Base-by-base conservation (phyloP, 306 rosid species). In the Nissolia schottii region DNA sequence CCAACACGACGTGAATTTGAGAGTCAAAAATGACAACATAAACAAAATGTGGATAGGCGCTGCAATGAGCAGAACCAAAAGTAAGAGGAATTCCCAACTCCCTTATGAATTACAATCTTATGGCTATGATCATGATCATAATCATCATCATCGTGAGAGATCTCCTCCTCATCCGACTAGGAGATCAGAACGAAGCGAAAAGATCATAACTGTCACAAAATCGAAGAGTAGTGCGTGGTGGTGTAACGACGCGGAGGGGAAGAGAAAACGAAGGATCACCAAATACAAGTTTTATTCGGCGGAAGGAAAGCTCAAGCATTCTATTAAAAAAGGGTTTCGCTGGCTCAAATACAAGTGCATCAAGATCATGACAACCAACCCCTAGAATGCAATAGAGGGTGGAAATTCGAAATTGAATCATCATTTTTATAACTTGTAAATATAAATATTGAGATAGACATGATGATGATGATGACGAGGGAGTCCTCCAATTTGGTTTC, bases 331-430 rank as follows among this genome's bases (percentile, higher is more conserved):
- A 74, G 91, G 93, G 0, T 18, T 72, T 16, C 84, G 86, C 6
- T 91, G 97, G 97, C n/a, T 91, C 15, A 81, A 87, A 71, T 68
- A 19, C 3, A 88, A 74, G 71, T 87, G 89, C 79, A 50, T 77
- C 69, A 68, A 41, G 31, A 62, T 87, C 3, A 46, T 50, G 3
- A n/a, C n/a, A n/a, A 7, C 7, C 6, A 18, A 1, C 16, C 0
- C 65, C 8, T 81, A 81, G 32, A 3, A 15, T 22, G 2, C 8
- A 43, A 50, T 50, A 18, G 38, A 53, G 16, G 11, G 14, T 54
- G 58, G 1, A 37, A 63, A 49, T 24, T n/a, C n/a, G 3, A 22
- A 28, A 45, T n/a, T 14, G 11, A 7, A 32, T 32, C 11, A 35
- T 38, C 18, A 37, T 37, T 28, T 19, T 29, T n/a, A 32, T 19